Evolutionary conservation across 1,284 basidiomycete genomes (phyloP).

Genomic region (Fistulinella staudtii): DNA sequence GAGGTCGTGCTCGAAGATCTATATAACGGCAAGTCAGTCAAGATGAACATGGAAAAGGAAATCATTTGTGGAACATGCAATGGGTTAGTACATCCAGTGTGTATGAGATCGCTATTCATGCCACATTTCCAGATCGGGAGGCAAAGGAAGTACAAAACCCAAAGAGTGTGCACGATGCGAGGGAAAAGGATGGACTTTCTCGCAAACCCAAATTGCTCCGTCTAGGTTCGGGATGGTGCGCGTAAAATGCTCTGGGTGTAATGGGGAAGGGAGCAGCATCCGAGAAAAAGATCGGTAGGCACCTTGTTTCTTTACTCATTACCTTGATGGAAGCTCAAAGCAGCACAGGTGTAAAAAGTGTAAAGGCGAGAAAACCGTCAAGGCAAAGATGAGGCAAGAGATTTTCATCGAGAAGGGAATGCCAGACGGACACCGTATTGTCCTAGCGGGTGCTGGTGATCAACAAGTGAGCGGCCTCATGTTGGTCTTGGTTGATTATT

Average conservation of each 20-base stretch:
- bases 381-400: slow-evolving; percentile 86
- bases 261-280: slow-evolving; percentile 76
- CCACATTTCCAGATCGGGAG: slow-evolving; percentile 61
- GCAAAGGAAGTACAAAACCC: slow-evolving; percentile 73
- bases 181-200: slow-evolving; percentile 74
- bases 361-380: slow-evolving; percentile 81
- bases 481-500: background rate
- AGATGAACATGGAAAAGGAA: slow-evolving; percentile 88
- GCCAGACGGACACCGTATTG: slow-evolving; percentile 79
- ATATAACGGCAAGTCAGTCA: slow-evolving; percentile 88
- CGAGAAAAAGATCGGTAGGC: slow-evolving; percentile 84
- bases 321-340: slow-evolving; percentile 6
- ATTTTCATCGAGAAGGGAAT: slow-evolving; percentile 89
- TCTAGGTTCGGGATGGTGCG: slow-evolving; percentile 50
- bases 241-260: slow-evolving; percentile 71
- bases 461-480: slow-evolving; percentile 58
- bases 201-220: slow-evolving; percentile 56
- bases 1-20: slow-evolving; percentile 89
- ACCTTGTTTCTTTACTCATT: background rate
- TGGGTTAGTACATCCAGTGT: slow-evolving; percentile 52
- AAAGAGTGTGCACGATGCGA: slow-evolving; percentile 81
- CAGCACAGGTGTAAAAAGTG: slow-evolving; percentile 86
- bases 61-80: slow-evolving; percentile 76
- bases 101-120: slow-evolving; percentile 6
- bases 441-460: slow-evolving; percentile 87